Evolutionary conservation across 2,329 filamentous ascomycete species (phyloP).

Genomic region (Neoarthrinium moseri): DNA sequence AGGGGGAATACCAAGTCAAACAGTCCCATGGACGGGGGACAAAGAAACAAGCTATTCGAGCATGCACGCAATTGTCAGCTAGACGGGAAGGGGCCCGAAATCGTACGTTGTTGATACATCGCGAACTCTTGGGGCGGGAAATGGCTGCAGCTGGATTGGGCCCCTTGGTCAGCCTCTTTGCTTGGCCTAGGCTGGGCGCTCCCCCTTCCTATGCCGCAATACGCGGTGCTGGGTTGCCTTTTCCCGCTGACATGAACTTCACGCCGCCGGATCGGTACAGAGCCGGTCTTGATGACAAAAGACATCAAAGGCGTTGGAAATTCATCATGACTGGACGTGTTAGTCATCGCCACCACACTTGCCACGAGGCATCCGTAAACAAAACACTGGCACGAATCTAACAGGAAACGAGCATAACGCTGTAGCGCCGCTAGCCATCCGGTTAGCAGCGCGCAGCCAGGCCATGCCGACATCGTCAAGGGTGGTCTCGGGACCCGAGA

Average conservation of each 20-base stretch:
- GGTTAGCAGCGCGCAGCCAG: too few species aligned
- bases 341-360: too few species aligned
- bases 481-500: too few species aligned
- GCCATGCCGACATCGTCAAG: too few species aligned
- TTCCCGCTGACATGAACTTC: too few species aligned
- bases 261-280: background rate
- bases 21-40: background rate
- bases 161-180: background rate
- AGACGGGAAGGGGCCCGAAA: too few species aligned
- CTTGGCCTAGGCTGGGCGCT: conserved; percentile 6
- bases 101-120: conserved; percentile 5
- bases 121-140: background rate
- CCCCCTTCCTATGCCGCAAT: background rate
- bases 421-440: too few species aligned
- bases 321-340: background rate
- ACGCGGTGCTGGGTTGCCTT: background rate
- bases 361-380: too few species aligned
- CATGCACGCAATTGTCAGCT: too few species aligned
- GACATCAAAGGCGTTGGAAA: background rate
- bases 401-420: too few species aligned
- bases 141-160: conserved; percentile 1
- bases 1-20: background rate
- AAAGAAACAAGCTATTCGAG: too few species aligned
- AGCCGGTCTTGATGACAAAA: background rate
- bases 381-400: too few species aligned